Conservation (phyloP, 1,139 yeast species). For the Yamadazyma epiphylla region DNA sequence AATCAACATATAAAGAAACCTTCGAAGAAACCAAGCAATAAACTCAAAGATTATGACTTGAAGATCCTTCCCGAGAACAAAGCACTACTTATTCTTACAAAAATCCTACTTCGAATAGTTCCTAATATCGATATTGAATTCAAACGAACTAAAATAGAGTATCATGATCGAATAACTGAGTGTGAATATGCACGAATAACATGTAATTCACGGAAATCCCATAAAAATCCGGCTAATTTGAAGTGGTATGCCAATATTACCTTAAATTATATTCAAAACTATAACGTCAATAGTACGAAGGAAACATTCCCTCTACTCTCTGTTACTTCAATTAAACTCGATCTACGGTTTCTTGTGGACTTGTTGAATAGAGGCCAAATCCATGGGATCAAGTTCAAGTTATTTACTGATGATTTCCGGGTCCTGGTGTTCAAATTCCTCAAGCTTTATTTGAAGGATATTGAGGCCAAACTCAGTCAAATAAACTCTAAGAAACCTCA, state of each 20-base stretch:
- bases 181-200: conserved; percentile 22
- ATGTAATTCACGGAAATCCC: conserved; percentile 19
- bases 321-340: conserved; percentile 19
- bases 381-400: conserved; percentile 16
- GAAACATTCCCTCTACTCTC: conserved; percentile 14
- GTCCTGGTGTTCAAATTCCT: conserved; percentile 23
- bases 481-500: not conserved
- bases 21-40: conserved; percentile 1
- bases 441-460: conserved; percentile 11
- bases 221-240: conserved; percentile 13
- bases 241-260: conserved; percentile 19
- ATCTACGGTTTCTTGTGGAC: conserved; percentile 18
- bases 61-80: not conserved
- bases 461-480: conserved; percentile 4
- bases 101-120: conserved; percentile 16
- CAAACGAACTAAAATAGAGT: conserved; percentile 16
- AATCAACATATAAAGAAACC: conserved; percentile 3
- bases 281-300: conserved; percentile 1
- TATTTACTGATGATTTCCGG: conserved; percentile 24
- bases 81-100: conserved; percentile 5
- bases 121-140: conserved; percentile 28
- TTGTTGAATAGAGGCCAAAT: conserved; percentile 16
- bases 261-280: conserved; percentile 9
- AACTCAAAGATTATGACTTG: not conserved
- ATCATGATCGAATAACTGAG: conserved; percentile 12